Percentiles rank a stretch among this genome's conserved stretches.
phyloP scores from a whole-genome alignment of 1,284 basidiomycete species.

The Ganoderma resinaceum region DNA sequence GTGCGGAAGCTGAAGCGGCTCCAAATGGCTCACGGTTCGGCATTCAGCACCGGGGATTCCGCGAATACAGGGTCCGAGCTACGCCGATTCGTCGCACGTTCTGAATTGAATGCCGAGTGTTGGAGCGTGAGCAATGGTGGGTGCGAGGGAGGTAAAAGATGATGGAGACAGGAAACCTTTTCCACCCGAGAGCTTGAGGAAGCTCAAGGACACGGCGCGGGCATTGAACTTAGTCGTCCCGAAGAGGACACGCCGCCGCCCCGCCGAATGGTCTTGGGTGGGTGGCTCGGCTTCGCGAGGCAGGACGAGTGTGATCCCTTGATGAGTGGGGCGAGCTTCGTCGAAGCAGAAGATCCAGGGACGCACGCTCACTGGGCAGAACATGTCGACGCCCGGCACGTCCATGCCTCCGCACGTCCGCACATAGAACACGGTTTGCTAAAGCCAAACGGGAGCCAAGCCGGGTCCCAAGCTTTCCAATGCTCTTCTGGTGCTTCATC shows the following conservation, averaged over 20 bases:
- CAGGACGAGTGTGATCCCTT: not conserved
- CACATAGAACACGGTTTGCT: not conserved
- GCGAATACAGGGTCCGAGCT: not conserved
- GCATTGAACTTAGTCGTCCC: not conserved
- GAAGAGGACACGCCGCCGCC: not conserved
- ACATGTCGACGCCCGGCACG: conserved; percentile 19
- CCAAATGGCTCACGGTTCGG: not conserved
- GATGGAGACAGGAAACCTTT: not conserved
- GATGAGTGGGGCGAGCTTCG: conserved; percentile 2
- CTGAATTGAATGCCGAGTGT: not conserved
- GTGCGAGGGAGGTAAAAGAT: not conserved
- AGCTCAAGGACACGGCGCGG: conserved; percentile 3
- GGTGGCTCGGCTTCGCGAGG: conserved; percentile 5
- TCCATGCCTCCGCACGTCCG: conserved; percentile 10
- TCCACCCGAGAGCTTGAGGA: conserved; percentile 5
- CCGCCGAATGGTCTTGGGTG: not conserved
- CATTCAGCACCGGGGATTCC: not conserved
- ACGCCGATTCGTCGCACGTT: not conserved
- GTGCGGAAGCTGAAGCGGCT: not conserved
- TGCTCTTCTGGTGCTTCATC: conserved; percentile 1
- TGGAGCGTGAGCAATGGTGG: not conserved
- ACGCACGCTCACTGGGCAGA: conserved; percentile 14
- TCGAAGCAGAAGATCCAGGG: conserved; percentile 7
- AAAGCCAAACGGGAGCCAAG: conserved; percentile 5
- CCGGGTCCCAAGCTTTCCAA: not conserved